phyloP scores from a whole-genome alignment of 1,284 basidiomycete genomes.

The Leccinum laetum region DNA sequence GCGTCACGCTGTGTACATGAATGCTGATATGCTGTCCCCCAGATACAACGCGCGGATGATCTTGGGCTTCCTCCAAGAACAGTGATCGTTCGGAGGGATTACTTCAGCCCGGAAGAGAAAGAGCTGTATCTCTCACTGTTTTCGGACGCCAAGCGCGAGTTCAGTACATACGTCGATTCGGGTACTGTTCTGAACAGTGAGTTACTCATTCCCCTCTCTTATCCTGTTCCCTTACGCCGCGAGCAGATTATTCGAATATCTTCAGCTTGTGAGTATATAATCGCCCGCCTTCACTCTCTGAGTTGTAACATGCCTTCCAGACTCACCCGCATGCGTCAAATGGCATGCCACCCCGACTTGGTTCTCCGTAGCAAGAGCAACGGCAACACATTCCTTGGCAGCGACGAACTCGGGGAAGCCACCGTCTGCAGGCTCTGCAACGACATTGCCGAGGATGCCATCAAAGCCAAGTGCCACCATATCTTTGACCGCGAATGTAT shows the following conservation, averaged over 20 bases:
- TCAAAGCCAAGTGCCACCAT: constrained; percentile 89
- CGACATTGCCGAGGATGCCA: constrained; percentile 97
- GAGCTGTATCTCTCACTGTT: constrained; percentile 94
- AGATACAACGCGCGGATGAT: constrained; percentile 96
- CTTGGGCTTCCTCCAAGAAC: constrained; percentile 96
- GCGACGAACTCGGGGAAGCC: constrained; percentile 66
- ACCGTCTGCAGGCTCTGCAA: constrained; percentile 95
- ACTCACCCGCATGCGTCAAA: constrained; percentile 90
- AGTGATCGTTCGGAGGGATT: constrained; percentile 87
- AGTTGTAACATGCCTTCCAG: constrained; percentile 32
- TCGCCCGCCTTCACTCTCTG: neutral
- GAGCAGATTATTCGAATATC: constrained; percentile 90
- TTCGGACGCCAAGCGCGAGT: constrained; percentile 91
- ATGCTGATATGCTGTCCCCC: constrained; percentile 50
- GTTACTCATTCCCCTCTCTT: constrained; percentile 30
- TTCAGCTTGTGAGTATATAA: constrained; percentile 68
- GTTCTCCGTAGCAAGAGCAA: constrained; percentile 90
- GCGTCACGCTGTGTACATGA: neutral
- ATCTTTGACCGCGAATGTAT: constrained; percentile 97
- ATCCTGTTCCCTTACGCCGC: constrained; percentile 9
- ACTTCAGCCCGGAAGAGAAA: constrained; percentile 97
- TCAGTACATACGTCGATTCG: constrained; percentile 87
- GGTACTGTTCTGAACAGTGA: constrained; percentile 92
- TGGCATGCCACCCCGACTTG: constrained; percentile 96
- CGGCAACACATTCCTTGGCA: constrained; percentile 52